Evolutionary conservation across 768 basidiomycete species (phyloP), one percentile per base, ranked within the genome.

Genomic region (Hypholoma fasciculare): DNA sequence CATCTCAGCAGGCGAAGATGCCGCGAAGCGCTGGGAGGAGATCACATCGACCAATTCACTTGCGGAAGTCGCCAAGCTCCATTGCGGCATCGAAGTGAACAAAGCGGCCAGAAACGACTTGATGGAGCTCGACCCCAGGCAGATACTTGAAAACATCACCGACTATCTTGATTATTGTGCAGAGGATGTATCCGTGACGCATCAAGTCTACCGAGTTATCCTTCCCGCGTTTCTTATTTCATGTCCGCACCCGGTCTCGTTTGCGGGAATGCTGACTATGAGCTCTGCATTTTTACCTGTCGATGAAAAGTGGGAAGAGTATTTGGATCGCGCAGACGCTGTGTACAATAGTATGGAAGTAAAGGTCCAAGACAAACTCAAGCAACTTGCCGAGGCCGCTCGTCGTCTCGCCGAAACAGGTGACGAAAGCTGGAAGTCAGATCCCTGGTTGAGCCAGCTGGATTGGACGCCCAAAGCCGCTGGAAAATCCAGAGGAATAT

Each of bases 391-490:
- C 4, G 79, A 86, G 49, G 78, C 92, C 39, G 94, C 95, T 0
- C 80, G 85, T 47, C 79, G 82, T 7, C 61, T 88, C 72, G 77
- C 83, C 75, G 72, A 76, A 17, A 68, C 62, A 13, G 65, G 61
- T 11, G 71, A 73, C 49, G 82, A 74, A 30, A 71, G 68, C 49
- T 94, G 87, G 89, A 82, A 79, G 68, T 77, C 80, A 2, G 90
- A 94, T 71, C 85, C 86, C 7, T 97, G 94, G 94, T 72, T 96
- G 13, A 82, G 78, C 49, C 97, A 99, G 70, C 77, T 98, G 57
- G 96, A 99, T 69, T 98, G 97, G 97, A 88, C 92, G 1, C 92
- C 92, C 1, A 98, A 98, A 71, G 77, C 81, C 6, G 86, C 85
- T 0, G 81, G 83, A 38, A 85, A 86, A 69, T 86, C 88, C 8